Evolutionary conservation across 495 filamentous ascomycete genomes (phyloP).

Genomic region (Evernia prunastri): DNA sequence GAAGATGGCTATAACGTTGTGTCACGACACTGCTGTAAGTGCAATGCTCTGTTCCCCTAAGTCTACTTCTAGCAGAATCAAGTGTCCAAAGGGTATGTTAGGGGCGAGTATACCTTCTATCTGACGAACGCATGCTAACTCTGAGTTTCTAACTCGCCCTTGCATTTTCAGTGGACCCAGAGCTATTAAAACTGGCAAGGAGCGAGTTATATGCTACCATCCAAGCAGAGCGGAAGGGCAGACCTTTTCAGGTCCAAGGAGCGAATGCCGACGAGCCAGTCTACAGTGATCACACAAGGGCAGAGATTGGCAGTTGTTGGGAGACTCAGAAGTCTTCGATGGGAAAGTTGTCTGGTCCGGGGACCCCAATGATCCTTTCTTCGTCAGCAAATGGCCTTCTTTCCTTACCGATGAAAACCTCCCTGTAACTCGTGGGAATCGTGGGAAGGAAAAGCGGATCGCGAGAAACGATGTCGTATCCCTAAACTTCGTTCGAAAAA

Average conservation of each 20-base stretch:
- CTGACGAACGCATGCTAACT: neutral
- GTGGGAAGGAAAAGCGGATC: neutral
- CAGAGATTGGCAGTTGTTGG: constrained; percentile 9
- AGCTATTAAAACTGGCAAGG: neutral
- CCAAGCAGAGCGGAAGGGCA: neutral
- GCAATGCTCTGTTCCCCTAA: neutral
- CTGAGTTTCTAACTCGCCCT: neutral
- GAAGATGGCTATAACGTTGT: constrained; percentile 7
- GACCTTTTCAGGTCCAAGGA: neutral
- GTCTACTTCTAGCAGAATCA: neutral
- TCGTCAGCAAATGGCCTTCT: constrained; percentile 13
- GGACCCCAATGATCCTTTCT: constrained; percentile 2
- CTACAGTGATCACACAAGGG: neutral
- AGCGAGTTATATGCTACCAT: neutral
- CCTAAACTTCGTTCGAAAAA: neutral
- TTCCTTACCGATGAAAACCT: constrained; percentile 7
- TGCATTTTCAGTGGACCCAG: neutral
- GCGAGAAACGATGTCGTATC: constrained; percentile 1
- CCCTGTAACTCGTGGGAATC: too few species aligned
- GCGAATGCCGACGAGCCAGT: constrained; percentile 9
- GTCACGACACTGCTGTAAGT: constrained; percentile 3
- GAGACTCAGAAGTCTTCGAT: constrained; percentile 9
- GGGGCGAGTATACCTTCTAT: neutral
- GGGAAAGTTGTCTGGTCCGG: constrained; percentile 4
- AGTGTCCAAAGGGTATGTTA: neutral